phyloP scores from a whole-genome alignment of 805 yeast genomes.

The Teunomyces lycoperdinae region DNA sequence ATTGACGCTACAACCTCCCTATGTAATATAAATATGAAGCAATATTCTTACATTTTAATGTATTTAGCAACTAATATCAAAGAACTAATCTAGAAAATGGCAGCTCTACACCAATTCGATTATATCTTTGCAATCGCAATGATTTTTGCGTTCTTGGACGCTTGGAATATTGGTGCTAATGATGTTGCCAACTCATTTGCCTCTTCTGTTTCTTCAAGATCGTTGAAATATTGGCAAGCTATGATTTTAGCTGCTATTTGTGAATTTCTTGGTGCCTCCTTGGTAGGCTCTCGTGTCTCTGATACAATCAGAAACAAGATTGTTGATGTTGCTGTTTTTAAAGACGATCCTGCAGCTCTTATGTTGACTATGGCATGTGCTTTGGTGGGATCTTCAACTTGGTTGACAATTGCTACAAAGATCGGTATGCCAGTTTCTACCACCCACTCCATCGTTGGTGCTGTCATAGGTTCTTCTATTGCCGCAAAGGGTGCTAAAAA shows the following conservation, averaged over 20 bases:
- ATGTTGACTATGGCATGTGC: conserved; percentile 78
- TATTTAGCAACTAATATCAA: not conserved
- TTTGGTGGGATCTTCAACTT: conserved; percentile 64
- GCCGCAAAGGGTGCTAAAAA: conserved; percentile 65
- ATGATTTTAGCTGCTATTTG: conserved; percentile 67
- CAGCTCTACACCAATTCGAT: conserved; percentile 55
- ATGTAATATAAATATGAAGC: conserved; percentile 1
- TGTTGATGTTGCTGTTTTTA: conserved; percentile 49
- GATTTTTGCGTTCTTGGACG: conserved; percentile 73
- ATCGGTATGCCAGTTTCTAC: conserved; percentile 80
- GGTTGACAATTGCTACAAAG: conserved; percentile 66
- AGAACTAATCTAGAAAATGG: conserved; percentile 14
- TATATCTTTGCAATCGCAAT: conserved; percentile 67
- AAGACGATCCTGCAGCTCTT: conserved; percentile 61
- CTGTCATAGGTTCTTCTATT: conserved; percentile 68
- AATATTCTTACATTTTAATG: not conserved
- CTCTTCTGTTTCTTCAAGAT: conserved; percentile 68
- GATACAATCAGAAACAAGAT: conserved; percentile 69
- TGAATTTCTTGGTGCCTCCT: conserved; percentile 73
- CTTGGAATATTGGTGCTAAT: conserved; percentile 78
- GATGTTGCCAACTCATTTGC: conserved; percentile 82
- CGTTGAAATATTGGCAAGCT: conserved; percentile 72
- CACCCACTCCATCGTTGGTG: conserved; percentile 78
- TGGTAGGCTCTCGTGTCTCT: conserved; percentile 71
- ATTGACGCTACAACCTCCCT: not conserved